A percentile compares a stretch with the other conserved stretches of the same genome.
phyloP scores from a whole-genome alignment of 345 rosid species.

The Gossypium stocksii region DNA sequence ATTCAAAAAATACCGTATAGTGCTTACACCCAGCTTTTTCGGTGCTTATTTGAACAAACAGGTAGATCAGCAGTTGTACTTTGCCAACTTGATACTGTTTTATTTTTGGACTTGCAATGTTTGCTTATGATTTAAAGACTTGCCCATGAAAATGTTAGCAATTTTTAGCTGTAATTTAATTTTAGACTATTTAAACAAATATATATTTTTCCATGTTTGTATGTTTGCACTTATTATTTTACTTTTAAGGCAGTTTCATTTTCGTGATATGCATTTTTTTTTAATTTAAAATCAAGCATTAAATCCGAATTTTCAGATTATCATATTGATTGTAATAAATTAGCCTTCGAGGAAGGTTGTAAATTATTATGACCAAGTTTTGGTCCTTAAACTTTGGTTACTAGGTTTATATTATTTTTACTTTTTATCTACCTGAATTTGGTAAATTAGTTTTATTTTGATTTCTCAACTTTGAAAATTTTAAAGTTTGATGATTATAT shows the following conservation, averaged over 20 bases:
- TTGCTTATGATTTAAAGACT: not conserved
- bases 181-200: not conserved
- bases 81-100: not conserved
- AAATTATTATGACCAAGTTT: too few relatives aligned
- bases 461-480: too few relatives aligned
- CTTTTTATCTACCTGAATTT: too few relatives aligned
- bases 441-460: too few relatives aligned
- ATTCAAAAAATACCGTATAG: not conserved
- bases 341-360: too few relatives aligned
- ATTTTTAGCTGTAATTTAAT: too few relatives aligned
- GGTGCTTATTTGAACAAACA: not conserved
- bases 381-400: too few relatives aligned
- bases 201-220: not conserved
- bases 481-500: too few relatives aligned
- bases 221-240: not conserved
- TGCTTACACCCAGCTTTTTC: not conserved
- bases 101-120: too few relatives aligned
- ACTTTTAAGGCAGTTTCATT: not conserved
- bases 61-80: not conserved
- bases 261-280: not conserved
- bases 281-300: not conserved
- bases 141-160: not conserved
- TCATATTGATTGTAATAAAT: not conserved
- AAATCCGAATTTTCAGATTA: not conserved
- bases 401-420: too few relatives aligned